These are phyloP conservation scores for Tephrocybe sp. DNA, from an alignment of 768 basidiomycete species.

Conservation along the genomic window DNA sequence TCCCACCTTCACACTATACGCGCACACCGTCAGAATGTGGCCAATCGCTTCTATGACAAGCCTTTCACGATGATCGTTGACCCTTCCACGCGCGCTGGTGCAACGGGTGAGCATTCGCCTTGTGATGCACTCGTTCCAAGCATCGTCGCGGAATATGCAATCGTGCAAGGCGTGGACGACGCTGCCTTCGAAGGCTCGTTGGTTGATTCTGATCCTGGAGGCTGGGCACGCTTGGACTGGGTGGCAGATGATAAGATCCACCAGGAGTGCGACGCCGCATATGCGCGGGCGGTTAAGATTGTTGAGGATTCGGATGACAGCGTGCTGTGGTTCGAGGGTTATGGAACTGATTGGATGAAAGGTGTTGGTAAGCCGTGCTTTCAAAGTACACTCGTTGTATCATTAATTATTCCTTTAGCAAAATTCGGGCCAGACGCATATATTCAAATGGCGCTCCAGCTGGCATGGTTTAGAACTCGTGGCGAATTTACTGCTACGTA, in stretches of 20 bases:
- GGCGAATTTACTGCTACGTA: slow-evolving; percentile 84
- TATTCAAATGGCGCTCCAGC: slow-evolving; percentile 88
- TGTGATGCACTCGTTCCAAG: slow-evolving; percentile 90
- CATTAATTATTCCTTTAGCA: slow-evolving; percentile 18
- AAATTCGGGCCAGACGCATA: slow-evolving; percentile 73
- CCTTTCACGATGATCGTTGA: slow-evolving; percentile 81
- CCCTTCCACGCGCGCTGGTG: slow-evolving; percentile 78
- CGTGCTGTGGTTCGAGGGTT: slow-evolving; percentile 78
- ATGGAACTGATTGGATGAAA: slow-evolving; percentile 88
- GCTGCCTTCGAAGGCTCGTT: slow-evolving; percentile 32
- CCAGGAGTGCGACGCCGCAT: slow-evolving; percentile 57
- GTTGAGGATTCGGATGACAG: slow-evolving; percentile 81
- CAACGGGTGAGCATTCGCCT: slow-evolving; percentile 88
- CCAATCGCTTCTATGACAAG: slow-evolving; percentile 93
- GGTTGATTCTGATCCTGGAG: slow-evolving; percentile 11
- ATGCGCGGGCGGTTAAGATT: slow-evolving; percentile 50
- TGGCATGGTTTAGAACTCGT: slow-evolving; percentile 84
- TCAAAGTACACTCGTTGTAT: not conserved
- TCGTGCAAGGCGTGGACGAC: slow-evolving; percentile 64
- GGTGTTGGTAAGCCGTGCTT: slow-evolving; percentile 47
- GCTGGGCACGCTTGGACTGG: slow-evolving; percentile 76
- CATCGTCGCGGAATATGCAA: slow-evolving; percentile 79
- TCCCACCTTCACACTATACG: slow-evolving; percentile 76
- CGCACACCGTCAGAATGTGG: slow-evolving; percentile 53
- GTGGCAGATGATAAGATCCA: slow-evolving; percentile 57